Percentiles rank a stretch among this genome's conserved stretches.
Conservation (phyloP, 2,329 filamentous ascomycete species). For the Colletotrichum plurivorum region DNA sequence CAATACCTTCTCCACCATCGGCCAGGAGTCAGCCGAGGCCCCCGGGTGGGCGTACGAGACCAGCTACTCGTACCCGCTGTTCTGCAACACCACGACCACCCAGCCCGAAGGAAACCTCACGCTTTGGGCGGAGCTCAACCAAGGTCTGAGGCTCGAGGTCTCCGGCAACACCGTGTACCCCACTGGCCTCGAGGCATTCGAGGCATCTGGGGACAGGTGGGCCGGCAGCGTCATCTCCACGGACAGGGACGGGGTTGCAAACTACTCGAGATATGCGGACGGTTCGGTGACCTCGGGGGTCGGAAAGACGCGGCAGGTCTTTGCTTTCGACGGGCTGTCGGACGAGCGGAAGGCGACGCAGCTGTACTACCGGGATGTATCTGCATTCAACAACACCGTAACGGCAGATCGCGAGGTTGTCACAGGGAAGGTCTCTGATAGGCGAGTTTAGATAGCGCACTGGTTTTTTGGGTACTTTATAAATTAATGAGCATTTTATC, state of each 20-base stretch:
- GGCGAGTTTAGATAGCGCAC: neutral
- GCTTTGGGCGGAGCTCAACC: conserved; percentile 58
- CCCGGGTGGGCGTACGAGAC: conserved; percentile 47
- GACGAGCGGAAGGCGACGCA: conserved; percentile 48
- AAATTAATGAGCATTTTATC: neutral
- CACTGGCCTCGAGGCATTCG: conserved; percentile 72
- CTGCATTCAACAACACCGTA: conserved; percentile 68
- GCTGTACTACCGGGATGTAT: conserved; percentile 71
- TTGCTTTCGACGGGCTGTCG: conserved; percentile 64
- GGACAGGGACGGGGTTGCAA: conserved; percentile 70
- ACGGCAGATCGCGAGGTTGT: conserved; percentile 60
- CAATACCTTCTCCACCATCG: conserved; percentile 48
- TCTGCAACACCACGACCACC: conserved; percentile 62
- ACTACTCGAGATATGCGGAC: conserved; percentile 64
- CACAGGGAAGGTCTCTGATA: neutral
- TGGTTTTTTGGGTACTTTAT: neutral
- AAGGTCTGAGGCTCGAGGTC: conserved; percentile 56
- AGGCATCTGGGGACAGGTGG: conserved; percentile 25
- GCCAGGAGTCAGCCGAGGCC: conserved; percentile 45
- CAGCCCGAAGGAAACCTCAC: conserved; percentile 60
- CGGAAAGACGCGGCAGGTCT: conserved; percentile 70
- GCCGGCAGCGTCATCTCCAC: conserved; percentile 58
- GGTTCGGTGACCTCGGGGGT: conserved; percentile 63
- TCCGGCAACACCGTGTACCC: conserved; percentile 64
- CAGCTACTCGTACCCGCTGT: conserved; percentile 72